Evolutionary conservation across 78 protist species (phyloP).

Genomic region (Dictyostelium brefeldianum): DNA sequence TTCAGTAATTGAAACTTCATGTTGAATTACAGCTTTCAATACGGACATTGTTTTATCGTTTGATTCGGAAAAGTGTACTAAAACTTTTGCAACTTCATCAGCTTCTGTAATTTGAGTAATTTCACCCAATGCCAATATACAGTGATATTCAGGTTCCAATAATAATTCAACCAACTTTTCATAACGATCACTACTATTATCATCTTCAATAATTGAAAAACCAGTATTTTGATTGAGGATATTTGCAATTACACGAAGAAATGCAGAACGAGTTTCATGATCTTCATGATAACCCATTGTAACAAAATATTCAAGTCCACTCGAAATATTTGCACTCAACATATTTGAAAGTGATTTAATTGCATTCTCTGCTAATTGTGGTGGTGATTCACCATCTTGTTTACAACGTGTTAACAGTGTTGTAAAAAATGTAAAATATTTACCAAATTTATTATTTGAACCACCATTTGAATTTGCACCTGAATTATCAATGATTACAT

Average conservation of each 20-base stretch:
- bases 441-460: conserved; percentile 43
- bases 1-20: conserved; percentile 54
- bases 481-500: conserved; percentile 28
- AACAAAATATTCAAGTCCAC: conserved; percentile 65
- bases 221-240: conserved; percentile 85
- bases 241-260: conserved; percentile 84
- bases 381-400: conserved; percentile 61
- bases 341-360: conserved; percentile 64
- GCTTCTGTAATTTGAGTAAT: conserved; percentile 65
- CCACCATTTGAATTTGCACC: not conserved
- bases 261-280: conserved; percentile 79
- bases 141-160: conserved; percentile 55
- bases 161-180: conserved; percentile 68
- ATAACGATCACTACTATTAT: conserved; percentile 29
- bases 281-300: conserved; percentile 87
- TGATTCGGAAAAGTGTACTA: conserved; percentile 51
- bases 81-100: conserved; percentile 71
- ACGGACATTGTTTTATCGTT: conserved; percentile 41
- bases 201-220: conserved; percentile 49
- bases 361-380: conserved; percentile 63
- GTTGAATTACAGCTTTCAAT: conserved; percentile 59
- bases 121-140: conserved; percentile 43
- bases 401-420: conserved; percentile 64
- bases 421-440: conserved; percentile 84
- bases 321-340: conserved; percentile 82